phyloP scores from a whole-genome alignment of 805 yeast species.

The Diddensiella caesifluorescens region DNA sequence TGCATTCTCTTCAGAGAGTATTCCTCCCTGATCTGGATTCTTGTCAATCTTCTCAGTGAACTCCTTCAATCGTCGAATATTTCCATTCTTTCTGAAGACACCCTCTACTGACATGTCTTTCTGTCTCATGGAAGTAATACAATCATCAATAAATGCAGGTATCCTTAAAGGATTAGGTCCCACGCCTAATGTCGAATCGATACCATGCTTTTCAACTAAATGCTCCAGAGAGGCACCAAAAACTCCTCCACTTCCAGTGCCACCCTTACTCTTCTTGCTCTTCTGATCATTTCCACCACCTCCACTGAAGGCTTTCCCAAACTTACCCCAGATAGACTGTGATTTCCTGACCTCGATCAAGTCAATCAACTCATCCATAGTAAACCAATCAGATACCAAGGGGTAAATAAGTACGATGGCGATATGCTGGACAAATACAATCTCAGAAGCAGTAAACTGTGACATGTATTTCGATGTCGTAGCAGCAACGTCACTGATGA shows the following conservation, averaged over 20 bases:
- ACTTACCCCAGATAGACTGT: slow-evolving; percentile 43
- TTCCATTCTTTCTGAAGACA: slow-evolving; percentile 92
- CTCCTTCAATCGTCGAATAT: slow-evolving; percentile 73
- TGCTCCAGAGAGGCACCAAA: slow-evolving; percentile 75
- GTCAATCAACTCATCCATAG: slow-evolving; percentile 38
- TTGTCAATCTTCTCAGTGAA: slow-evolving; percentile 68
- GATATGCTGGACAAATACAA: slow-evolving; percentile 52
- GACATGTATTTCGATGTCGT: slow-evolving; percentile 24
- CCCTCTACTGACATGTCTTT: slow-evolving; percentile 96
- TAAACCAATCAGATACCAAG: slow-evolving; percentile 31
- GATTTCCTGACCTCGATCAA: slow-evolving; percentile 33
- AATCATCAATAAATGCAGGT: slow-evolving; percentile 83
- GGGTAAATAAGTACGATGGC: slow-evolving; percentile 43
- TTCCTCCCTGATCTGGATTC: slow-evolving; percentile 65
- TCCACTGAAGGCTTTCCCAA: slow-evolving; percentile 38
- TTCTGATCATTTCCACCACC: slow-evolving; percentile 14
- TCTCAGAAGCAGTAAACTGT: slow-evolving; percentile 48
- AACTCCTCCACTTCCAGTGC: slow-evolving; percentile 41
- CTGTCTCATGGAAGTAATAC: slow-evolving; percentile 73
- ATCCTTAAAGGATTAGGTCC: slow-evolving; percentile 75
- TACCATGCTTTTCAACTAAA: slow-evolving; percentile 65
- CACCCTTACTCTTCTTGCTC: slow-evolving; percentile 20
- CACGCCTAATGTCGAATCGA: slow-evolving; percentile 76
- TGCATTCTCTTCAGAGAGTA: slow-evolving; percentile 68
- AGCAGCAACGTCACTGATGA: slow-evolving; percentile 4